Base-by-base conservation (phyloP, 495 filamentous ascomycete species). In the Staphylotrichum longicolle region DNA sequence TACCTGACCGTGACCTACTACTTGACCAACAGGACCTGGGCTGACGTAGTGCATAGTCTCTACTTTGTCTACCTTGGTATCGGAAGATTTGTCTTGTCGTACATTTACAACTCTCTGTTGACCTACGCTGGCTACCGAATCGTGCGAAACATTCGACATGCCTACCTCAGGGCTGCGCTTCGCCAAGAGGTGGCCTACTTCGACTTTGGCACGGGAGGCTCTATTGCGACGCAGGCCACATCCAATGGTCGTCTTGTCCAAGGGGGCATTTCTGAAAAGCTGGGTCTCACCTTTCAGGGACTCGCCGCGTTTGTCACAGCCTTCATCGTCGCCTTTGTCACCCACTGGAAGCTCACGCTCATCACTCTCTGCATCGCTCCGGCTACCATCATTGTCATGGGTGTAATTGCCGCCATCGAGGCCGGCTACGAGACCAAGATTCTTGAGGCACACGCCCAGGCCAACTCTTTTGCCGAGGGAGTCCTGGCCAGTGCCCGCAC, bases 401-500 rank as follows among this genome's bases (percentile, higher is more conserved):
- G 85, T 37, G 74, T 74, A 49, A 80, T 86, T 1, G 89, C 86
- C 11, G 75, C 63, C 2, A 88, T 88, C 67, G 88, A 94, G 58
- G 73, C 90, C 65, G 89, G 86, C 64, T 91, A 80, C 68, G 89
- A 86, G 73, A 91, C 88, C 69, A 73, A 86, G 54, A 85, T 89
- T 15, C 75, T 96, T 49, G 79, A 88, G 47, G 80, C 86, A 11
- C 89, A 90, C 68, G 91, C 87, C 44, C 78, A 85, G 9, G 91
- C 89, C 68, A 91, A 91, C 48, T 90, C 88, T 0, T 84, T 96
- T 27, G 91, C 90, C 3, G 93, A 97, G 71, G 93, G 96, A 71
- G 91, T 95, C 57, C 83, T 98, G 66, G 90, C 87, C 63, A 94
- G 91, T 3, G 88, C 94, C 67, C 83, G 92, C 33, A 96, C 93